Conservation (phyloP, 2,329 filamentous ascomycete species). For the Dichotomopilus funicola region DNA sequence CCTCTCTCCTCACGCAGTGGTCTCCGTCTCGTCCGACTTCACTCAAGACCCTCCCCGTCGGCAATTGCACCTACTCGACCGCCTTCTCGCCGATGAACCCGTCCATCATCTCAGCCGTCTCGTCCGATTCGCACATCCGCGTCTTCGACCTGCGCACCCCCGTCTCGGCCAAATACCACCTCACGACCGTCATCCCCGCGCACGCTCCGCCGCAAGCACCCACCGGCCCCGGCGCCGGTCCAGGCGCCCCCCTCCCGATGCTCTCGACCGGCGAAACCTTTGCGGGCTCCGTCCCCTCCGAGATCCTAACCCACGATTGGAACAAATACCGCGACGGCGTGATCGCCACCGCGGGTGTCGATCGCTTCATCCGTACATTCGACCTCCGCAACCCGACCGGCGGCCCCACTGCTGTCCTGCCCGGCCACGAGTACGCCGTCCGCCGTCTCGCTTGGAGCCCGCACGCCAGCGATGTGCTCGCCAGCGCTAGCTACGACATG, state of each 20-base stretch:
- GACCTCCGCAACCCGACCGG: slow-evolving; percentile 72
- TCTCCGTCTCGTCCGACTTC: slow-evolving; percentile 69
- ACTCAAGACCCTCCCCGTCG: slow-evolving; percentile 79
- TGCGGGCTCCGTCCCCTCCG: slow-evolving; percentile 54
- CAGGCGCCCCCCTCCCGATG: slow-evolving; percentile 22
- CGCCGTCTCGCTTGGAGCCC: slow-evolving; percentile 85
- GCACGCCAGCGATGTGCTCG: slow-evolving; percentile 79
- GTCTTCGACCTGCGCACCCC: slow-evolving; percentile 90
- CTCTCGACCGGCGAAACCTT: slow-evolving; percentile 25
- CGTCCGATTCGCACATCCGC: slow-evolving; percentile 80
- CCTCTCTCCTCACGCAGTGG: slow-evolving; percentile 51
- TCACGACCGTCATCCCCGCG: slow-evolving; percentile 75
- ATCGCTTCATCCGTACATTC: slow-evolving; percentile 80
- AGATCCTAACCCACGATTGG: slow-evolving; percentile 95
- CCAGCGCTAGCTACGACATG: slow-evolving; percentile 96
- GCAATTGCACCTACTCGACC: slow-evolving; percentile 91
- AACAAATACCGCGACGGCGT: slow-evolving; percentile 91
- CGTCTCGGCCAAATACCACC: slow-evolving; percentile 78
- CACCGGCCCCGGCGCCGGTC: slow-evolving; percentile 26
- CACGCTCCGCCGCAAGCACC: slow-evolving; percentile 51
- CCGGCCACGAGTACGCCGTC: slow-evolving; percentile 88
- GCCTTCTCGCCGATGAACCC: slow-evolving; percentile 85
- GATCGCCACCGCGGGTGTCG: slow-evolving; percentile 83
- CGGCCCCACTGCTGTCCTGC: slow-evolving; percentile 66
- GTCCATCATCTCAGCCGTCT: slow-evolving; percentile 77